A percentile compares a stretch with the other conserved stretches of the same genome.
Evolutionary conservation across 306 rosid genomes (phyloP).

Genomic region (Echinosophora koreensis): DNA sequence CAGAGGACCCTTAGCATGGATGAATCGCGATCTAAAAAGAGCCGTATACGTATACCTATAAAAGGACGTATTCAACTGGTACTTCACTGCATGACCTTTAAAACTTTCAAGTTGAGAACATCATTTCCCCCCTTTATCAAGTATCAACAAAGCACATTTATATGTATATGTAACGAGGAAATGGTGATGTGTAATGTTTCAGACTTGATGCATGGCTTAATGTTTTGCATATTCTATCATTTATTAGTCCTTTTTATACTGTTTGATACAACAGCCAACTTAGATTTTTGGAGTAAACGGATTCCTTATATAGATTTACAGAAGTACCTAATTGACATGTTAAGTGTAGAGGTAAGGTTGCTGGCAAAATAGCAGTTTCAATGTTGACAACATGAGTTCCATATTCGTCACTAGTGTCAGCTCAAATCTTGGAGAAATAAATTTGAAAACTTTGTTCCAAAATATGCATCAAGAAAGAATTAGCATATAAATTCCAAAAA

Average conservation of each 20-base stretch:
- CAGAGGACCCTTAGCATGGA: conserved; percentile 71
- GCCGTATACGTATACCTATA: conserved; percentile 71
- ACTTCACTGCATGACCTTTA: conserved; percentile 37
- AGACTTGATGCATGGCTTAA: not conserved
- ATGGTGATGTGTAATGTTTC: conserved; percentile 4
- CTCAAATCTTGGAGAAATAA: conserved; percentile 6
- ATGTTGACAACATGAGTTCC: not conserved
- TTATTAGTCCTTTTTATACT: conserved; percentile 20
- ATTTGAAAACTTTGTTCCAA: conserved; percentile 8
- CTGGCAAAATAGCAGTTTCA: conserved; percentile 28
- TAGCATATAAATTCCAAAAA: not conserved
- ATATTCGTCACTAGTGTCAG: not conserved
- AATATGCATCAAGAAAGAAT: conserved; percentile 11
- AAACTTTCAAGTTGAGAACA: conserved; percentile 32
- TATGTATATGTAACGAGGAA: conserved; percentile 4
- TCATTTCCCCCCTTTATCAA: not conserved
- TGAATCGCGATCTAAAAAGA: conserved; percentile 62
- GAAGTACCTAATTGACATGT: not conserved
- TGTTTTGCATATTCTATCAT: conserved; percentile 11
- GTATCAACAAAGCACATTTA: not conserved
- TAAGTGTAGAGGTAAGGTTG: not conserved
- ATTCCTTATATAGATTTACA: not conserved
- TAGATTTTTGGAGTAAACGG: conserved; percentile 32
- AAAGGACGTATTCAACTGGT: conserved; percentile 88
- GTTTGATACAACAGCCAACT: conserved; percentile 14